phyloP scores from a whole-genome alignment of 2,329 filamentous ascomycete species.

The Metarhizium robertsii region DNA sequence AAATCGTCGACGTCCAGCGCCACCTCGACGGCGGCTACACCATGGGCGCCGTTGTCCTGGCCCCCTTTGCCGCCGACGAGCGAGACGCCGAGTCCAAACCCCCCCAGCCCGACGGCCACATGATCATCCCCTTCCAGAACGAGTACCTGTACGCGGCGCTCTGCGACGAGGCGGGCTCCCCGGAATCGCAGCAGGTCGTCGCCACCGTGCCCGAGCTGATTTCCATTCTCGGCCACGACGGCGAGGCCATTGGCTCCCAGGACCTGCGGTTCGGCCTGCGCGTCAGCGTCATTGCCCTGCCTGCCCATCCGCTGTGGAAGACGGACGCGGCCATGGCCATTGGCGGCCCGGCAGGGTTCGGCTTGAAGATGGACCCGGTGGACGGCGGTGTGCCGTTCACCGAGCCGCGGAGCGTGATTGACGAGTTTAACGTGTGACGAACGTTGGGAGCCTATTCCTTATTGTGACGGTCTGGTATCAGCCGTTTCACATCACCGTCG shows the following conservation, averaged over 20 bases:
- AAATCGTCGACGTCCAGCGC: slow-evolving; percentile 30
- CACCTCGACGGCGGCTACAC: slow-evolving; percentile 30
- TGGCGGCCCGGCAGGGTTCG: too few relatives aligned
- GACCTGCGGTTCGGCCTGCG: slow-evolving; percentile 41
- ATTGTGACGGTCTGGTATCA: too few relatives aligned
- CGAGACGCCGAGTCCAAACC: too few relatives aligned
- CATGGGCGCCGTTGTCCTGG: slow-evolving; percentile 27
- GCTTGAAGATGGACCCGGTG: too few relatives aligned
- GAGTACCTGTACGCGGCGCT: too few relatives aligned
- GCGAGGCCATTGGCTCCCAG: slow-evolving; percentile 39
- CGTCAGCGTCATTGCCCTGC: slow-evolving; percentile 39
- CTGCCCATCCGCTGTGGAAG: slow-evolving; percentile 41
- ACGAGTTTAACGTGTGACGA: too few relatives aligned
- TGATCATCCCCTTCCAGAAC: too few relatives aligned
- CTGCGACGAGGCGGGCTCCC: too few relatives aligned
- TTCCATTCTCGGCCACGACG: slow-evolving; percentile 30
- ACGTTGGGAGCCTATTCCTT: not conserved
- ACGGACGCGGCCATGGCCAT: slow-evolving; percentile 7
- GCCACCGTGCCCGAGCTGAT: slow-evolving; percentile 28
- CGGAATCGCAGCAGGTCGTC: slow-evolving; percentile 10
- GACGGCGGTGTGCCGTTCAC: too few relatives aligned
- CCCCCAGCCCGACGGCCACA: too few relatives aligned
- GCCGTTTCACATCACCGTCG: too few relatives aligned
- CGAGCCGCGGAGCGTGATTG: too few relatives aligned
- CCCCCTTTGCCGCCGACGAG: slow-evolving; percentile 13